Evolutionary conservation across 352 stramenopile genomes (phyloP), one percentile per base, ranked within the genome.

Genomic region (Phytophthora pistaciae): DNA sequence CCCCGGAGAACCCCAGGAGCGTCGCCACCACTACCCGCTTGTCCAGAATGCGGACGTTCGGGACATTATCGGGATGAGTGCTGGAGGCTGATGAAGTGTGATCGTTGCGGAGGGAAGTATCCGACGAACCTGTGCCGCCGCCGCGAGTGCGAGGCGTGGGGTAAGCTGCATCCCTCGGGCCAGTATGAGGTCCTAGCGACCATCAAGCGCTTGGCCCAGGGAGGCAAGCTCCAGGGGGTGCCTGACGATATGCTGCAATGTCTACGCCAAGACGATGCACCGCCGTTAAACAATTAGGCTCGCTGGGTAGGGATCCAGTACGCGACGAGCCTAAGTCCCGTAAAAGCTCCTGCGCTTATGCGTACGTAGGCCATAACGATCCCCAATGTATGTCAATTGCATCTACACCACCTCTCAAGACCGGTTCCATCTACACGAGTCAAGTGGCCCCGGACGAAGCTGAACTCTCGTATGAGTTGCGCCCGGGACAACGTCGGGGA

Each of bases 211-310:
- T 2, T 21, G 0, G 57, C 46, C 3, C 58, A 56, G 23, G 21
- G 40, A 23, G 56, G 23, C 0, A 11, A 63, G 18, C 42, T 63
- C 0, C 40, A 55, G 10, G 40, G 42, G n/a, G 44, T 50, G 16
- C 42, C 42, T 8, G 42, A 23, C 5, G 18, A 50, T 25, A 5
- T 25, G 16, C 5, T 50, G 16, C 14, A 25, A 14, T 23, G 18
- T 25, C 42, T 50, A 9, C 42, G 42, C 5, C 18, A 23, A 25
- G 48, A 27, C 13, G 7, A 11, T 5, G 1, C 27, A 1, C n/a
- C 40, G 8, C 13, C 54, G 23, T 76, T 61, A 72, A 76, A 76
- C 62, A 40, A 68, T 13, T 62, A 60, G 60, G 48, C 59, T 66
- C 59, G 59, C 31, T 66, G 59, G 48, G 46, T 52, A 52, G 57